Percentiles rank a stretch among this genome's conserved stretches.
Conservation (phyloP, 148 eudicot genomes). For the Fagopyrum homotropicum region DNA sequence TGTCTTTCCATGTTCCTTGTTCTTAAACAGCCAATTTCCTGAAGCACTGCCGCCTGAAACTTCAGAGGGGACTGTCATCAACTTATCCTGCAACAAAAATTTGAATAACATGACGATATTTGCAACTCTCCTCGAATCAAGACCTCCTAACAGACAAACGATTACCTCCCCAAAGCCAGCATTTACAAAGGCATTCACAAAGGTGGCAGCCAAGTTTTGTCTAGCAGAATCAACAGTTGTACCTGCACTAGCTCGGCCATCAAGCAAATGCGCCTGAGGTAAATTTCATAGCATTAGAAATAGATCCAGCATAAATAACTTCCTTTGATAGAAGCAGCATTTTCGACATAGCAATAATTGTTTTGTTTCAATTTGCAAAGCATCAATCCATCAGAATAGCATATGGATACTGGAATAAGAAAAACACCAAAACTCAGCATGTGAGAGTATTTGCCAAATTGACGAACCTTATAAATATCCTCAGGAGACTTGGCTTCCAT, state of each 20-base stretch:
- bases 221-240: slow-evolving; percentile 92
- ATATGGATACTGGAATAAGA: background rate
- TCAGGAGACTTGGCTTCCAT: slow-evolving; percentile 98
- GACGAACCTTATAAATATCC: slow-evolving; percentile 82
- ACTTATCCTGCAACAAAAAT: slow-evolving; percentile 57
- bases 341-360: background rate
- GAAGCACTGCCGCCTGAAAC: slow-evolving; percentile 65
- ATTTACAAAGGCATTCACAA: slow-evolving; percentile 97
- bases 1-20: slow-evolving; percentile 94
- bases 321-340: background rate
- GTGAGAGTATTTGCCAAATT: background rate
- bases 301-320: background rate
- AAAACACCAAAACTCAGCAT: background rate
- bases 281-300: background rate
- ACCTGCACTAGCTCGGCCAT: slow-evolving; percentile 92
- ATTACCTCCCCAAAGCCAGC: slow-evolving; percentile 95
- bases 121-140: slow-evolving; percentile 1
- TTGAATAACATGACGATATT: background rate
- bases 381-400: background rate
- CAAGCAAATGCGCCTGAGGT: slow-evolving; percentile 80
- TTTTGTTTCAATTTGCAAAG: background rate
- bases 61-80: slow-evolving; percentile 78
- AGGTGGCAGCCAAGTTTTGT: slow-evolving; percentile 97
- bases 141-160: background rate
- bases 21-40: slow-evolving; percentile 89